Conservation (phyloP, 768 basidiomycete species). For the Macrolepiota albuminosa region DNA sequence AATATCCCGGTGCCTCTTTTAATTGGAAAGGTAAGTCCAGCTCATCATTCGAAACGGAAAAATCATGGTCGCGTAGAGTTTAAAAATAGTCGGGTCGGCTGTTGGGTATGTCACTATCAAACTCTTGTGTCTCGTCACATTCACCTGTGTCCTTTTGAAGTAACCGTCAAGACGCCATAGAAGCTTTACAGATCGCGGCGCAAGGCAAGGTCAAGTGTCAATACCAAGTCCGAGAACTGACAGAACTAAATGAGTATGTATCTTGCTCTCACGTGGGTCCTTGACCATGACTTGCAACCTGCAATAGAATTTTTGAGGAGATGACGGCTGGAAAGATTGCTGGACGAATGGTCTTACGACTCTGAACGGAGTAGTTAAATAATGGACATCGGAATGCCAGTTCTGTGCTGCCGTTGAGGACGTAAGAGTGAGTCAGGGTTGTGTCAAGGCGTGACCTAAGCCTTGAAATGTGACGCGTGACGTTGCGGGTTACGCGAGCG, state of each 20-base stretch:
- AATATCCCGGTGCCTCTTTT: conserved; percentile 44
- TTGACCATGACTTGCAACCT: too few relatives aligned
- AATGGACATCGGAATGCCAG: not conserved
- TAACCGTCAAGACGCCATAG: conserved; percentile 74
- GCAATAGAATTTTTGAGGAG: conserved; percentile 24
- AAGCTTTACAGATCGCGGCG: conserved; percentile 71
- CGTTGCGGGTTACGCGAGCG: not conserved
- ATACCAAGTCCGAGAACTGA: conserved; percentile 40
- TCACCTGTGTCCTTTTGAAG: conserved; percentile 24
- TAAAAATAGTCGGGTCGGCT: conserved; percentile 37
- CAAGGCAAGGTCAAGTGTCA: conserved; percentile 62
- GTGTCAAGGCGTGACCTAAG: not conserved
- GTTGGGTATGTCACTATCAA: conserved; percentile 26
- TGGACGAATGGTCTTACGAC: conserved; percentile 25
- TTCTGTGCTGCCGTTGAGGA: not conserved
- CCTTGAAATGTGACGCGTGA: conserved; percentile 4
- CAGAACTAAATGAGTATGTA: conserved; percentile 47
- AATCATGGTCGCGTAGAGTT: conserved; percentile 23
- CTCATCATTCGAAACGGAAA: conserved; percentile 2
- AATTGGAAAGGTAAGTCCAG: conserved; percentile 27
- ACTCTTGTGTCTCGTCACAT: not conserved
- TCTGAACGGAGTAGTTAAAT: not conserved
- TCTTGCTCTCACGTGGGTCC: not conserved
- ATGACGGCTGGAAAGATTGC: conserved; percentile 25
- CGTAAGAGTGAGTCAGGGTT: not conserved